phyloP scores from a whole-genome alignment of 768 basidiomycete genomes.

The Leccinum fibrillosum region DNA sequence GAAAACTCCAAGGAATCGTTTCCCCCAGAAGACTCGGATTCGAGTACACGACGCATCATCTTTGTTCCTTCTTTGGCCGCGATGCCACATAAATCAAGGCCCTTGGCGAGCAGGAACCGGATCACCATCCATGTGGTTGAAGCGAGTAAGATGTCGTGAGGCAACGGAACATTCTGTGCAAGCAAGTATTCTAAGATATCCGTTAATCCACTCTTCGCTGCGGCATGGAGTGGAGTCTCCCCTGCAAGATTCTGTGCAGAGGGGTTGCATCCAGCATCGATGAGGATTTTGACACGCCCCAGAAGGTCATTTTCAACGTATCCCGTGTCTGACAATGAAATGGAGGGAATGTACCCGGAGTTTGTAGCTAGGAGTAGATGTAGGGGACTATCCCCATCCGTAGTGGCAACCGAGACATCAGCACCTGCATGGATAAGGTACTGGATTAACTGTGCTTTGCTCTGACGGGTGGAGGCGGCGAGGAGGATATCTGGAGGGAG shows the following conservation, averaged over 20 bases:
- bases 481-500: neutral
- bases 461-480: neutral
- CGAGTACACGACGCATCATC: neutral
- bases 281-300: neutral
- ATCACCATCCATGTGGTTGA: neutral
- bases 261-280: conserved; percentile 2
- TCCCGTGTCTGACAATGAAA: too few relatives aligned
- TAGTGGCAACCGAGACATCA: neutral
- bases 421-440: neutral
- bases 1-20: neutral
- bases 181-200: neutral
- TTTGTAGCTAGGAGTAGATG: neutral
- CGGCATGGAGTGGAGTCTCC: neutral
- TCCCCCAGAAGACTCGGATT: too few relatives aligned
- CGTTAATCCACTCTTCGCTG: neutral
- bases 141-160: neutral
- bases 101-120: neutral
- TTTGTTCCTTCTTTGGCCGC: neutral
- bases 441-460: neutral
- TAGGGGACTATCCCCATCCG: neutral
- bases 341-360: too few relatives aligned
- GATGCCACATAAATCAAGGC: neutral
- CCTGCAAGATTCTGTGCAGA: neutral
- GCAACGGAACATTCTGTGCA: neutral
- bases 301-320: neutral